These are phyloP conservation scores for Neovahlkampfia damariscottae DNA, from an alignment of 78 protist species.

Conservation along the genomic window DNA sequence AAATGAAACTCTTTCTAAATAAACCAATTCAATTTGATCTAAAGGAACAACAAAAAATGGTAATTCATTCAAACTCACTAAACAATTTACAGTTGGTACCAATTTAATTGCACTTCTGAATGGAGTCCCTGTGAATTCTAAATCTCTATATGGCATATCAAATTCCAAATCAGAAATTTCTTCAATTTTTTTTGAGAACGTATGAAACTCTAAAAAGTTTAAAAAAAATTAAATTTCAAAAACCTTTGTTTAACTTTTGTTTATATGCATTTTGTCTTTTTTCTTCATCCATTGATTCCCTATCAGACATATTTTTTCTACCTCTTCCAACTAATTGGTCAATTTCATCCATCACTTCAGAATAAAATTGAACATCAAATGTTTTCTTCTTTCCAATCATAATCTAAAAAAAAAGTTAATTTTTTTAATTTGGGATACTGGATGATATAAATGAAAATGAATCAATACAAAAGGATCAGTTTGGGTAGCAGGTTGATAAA, in stretches of 20 bases:
- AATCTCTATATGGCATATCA: slow-evolving; percentile 75
- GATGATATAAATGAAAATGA: slow-evolving; percentile 79
- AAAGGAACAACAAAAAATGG: slow-evolving; percentile 77
- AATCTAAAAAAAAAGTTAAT: too few species aligned
- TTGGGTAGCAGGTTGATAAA: slow-evolving; percentile 80
- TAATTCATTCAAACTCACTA: slow-evolving; percentile 54
- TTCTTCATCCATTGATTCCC: slow-evolving; percentile 78
- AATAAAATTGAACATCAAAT: slow-evolving; percentile 78
- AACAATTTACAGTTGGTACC: slow-evolving; percentile 65
- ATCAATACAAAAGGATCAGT: slow-evolving; percentile 61
- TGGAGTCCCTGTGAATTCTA: slow-evolving; percentile 84
- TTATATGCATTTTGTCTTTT: slow-evolving; percentile 56
- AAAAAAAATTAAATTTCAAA: too few species aligned
- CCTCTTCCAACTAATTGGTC: slow-evolving; percentile 16
- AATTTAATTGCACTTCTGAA: slow-evolving; percentile 26
- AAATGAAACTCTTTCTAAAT: slow-evolving; percentile 70
- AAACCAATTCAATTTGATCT: slow-evolving; percentile 78
- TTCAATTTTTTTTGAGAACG: neutral
- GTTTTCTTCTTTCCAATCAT: slow-evolving; percentile 84
- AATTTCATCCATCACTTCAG: slow-evolving; percentile 53
- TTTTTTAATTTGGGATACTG: too few species aligned
- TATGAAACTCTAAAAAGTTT: slow-evolving; percentile 43
- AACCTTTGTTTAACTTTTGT: slow-evolving; percentile 49
- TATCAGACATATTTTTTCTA: slow-evolving; percentile 23
- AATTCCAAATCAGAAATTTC: slow-evolving; percentile 41